Evolutionary conservation across 169 alveolate species (phyloP), one percentile per base, ranked within the genome.

Genomic region (Plasmodium relictum): DNA sequence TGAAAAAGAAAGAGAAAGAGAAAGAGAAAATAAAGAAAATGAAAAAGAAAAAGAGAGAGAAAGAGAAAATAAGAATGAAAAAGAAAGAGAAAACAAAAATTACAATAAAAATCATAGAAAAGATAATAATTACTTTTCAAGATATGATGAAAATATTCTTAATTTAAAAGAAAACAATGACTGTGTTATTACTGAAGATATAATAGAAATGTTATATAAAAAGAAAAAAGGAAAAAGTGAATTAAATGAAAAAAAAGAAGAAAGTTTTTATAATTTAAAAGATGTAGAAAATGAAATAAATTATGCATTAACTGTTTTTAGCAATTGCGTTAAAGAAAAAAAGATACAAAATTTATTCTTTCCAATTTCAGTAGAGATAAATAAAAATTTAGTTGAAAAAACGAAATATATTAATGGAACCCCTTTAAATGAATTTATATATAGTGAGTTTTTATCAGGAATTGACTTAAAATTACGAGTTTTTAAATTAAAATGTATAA

Each of bases 361-460:
- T 50, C 89, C 89, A 42, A 63, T 76, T 39, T 76, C 89, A 24
- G 76, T 76, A 2, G 76, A 65, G 12, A 62, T 76, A 18, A 16
- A 39, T 6, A 48, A 76, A 6, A 65, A 68, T 24, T 7, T 76
- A 5, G 26, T 76, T 10, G 89, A 76, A 76, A 76, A 76, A 45
- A 76, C 78, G 2, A 76, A 26, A 18, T 76, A 76, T 63, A 76
- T 76, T 10, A 76, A 76, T 48, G 89, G 89, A 3, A 76, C 89
- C 0, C 76, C 89, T 2, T 54, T 76, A 44, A 76, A 76, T 69
- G 89, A 76, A 65, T 76, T 76, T 65, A 76, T 76, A 9, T 76
- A 76, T 68, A 76, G 76, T 68, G 89, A 76, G 42, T 76, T 76
- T 41, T 68, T 76, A 52, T 76, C 89, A 18, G 89, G 89, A 7